Percentiles rank a stretch among this genome's conserved stretches.
Evolutionary conservation across 2,329 filamentous ascomycete genomes (phyloP).

Genomic region (Pseudomassariella vexata): DNA sequence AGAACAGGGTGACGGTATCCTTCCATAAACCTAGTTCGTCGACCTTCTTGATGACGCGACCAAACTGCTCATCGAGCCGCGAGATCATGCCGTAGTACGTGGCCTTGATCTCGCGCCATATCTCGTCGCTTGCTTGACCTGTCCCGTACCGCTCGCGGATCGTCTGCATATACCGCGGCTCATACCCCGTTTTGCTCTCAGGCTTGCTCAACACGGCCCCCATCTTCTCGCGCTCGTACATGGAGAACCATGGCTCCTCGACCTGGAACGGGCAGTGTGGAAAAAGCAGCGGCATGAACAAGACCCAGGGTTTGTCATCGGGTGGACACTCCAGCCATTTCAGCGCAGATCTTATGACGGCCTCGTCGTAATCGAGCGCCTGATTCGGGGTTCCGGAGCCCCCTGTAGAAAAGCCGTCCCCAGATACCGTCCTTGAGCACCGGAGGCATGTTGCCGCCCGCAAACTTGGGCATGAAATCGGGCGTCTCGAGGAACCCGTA

Average conservation of each 20-base stretch:
- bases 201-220: slow-evolving; percentile 4
- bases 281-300: slow-evolving; percentile 37
- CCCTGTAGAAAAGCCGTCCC: slow-evolving; percentile 34
- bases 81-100: slow-evolving; percentile 40
- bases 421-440: slow-evolving; percentile 28
- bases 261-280: slow-evolving; percentile 41
- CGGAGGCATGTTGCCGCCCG: slow-evolving; percentile 5
- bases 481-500: slow-evolving; percentile 36
- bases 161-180: slow-evolving; percentile 33
- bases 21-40: slow-evolving; percentile 29
- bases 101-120: slow-evolving; percentile 31
- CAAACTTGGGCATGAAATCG: slow-evolving; percentile 26
- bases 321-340: slow-evolving; percentile 38
- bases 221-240: slow-evolving; percentile 32
- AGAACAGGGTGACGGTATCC: slow-evolving; percentile 36
- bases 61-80: slow-evolving; percentile 39
- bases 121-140: slow-evolving; percentile 29
- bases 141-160: slow-evolving; percentile 33
- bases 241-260: slow-evolving; percentile 41
- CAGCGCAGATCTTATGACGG: slow-evolving; percentile 31
- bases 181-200: slow-evolving; percentile 31
- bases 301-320: slow-evolving; percentile 31
- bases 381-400: slow-evolving; percentile 28
- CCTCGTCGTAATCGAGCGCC: slow-evolving; percentile 38
- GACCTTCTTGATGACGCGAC: slow-evolving; percentile 27